Percentiles rank a stretch among this genome's conserved stretches.
These are phyloP conservation scores for Luvunga scandens DNA, from an alignment of 345 rosid genomes.

Conservation along the genomic window DNA sequence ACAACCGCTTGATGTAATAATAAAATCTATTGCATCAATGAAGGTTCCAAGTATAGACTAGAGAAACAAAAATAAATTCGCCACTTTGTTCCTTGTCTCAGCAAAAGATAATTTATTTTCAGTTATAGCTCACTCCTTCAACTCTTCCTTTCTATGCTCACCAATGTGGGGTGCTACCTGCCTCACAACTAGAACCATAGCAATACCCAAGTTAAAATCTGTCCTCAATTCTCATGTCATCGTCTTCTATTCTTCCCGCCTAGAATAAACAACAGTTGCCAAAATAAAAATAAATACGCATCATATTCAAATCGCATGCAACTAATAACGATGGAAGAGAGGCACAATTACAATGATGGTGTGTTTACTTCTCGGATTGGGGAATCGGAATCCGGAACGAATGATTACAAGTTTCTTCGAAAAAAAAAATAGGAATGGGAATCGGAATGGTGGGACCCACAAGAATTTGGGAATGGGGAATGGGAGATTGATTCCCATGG, in stretches of 20 bases:
- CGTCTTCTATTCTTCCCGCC: slow-evolving; percentile 76
- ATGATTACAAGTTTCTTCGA: too few species aligned
- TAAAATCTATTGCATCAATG: background rate
- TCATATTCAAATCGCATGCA: background rate
- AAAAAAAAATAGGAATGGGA: too few species aligned
- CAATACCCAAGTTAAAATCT: slow-evolving; percentile 88
- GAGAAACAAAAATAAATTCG: background rate
- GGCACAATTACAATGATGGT: background rate
- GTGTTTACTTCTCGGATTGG: too few species aligned
- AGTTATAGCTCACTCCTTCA: slow-evolving; percentile 65
- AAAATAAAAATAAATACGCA: background rate
- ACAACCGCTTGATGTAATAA: too few species aligned
- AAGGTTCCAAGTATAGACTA: background rate
- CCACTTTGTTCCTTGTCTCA: background rate
- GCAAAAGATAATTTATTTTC: background rate
- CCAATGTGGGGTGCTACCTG: slow-evolving; percentile 65
- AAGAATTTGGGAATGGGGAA: too few species aligned
- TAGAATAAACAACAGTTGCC: slow-evolving; percentile 12
- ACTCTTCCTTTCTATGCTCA: too few species aligned
- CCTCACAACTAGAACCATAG: slow-evolving; percentile 72
- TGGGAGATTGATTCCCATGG: too few species aligned
- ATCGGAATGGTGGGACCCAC: too few species aligned
- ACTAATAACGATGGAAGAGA: background rate
- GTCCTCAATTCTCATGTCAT: slow-evolving; percentile 61
- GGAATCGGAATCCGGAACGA: too few species aligned